Conservation (phyloP, 352 stramenopile genomes). For the Thalassiosira livingstoniorum region DNA sequence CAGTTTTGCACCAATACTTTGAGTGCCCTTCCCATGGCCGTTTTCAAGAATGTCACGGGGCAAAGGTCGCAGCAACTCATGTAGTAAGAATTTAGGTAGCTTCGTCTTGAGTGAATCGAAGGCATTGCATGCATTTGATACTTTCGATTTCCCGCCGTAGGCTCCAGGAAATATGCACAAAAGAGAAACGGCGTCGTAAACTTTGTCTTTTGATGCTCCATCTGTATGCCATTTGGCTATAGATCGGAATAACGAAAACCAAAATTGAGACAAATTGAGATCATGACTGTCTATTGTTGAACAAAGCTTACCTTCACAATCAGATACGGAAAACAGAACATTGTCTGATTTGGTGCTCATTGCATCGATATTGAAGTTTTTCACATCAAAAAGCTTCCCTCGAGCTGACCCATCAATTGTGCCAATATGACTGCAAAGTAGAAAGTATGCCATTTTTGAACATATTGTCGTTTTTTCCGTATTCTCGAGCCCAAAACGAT, state of each 20-base stretch:
- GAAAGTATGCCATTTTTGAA: constrained; percentile 39
- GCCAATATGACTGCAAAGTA: constrained; percentile 30
- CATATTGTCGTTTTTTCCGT: constrained; percentile 3
- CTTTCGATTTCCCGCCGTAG: constrained; percentile 19
- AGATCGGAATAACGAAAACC: not conserved
- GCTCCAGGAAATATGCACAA: constrained; percentile 25
- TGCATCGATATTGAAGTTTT: constrained; percentile 26
- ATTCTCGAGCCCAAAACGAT: constrained; percentile 6
- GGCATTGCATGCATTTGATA: constrained; percentile 37
- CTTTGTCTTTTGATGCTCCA: constrained; percentile 42
- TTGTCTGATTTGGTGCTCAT: constrained; percentile 29
- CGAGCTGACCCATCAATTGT: constrained; percentile 27
- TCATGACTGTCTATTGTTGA: not conserved
- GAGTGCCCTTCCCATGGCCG: constrained; percentile 14
- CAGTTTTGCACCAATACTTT: not conserved
- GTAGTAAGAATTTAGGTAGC: constrained; percentile 36
- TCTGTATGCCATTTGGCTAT: constrained; percentile 40
- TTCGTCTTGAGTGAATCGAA: constrained; percentile 8
- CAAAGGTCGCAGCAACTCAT: constrained; percentile 29
- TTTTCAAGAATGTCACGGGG: constrained; percentile 40
- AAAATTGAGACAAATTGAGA: not conserved
- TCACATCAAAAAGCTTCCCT: constrained; percentile 35
- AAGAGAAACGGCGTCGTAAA: constrained; percentile 28
- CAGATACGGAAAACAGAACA: constrained; percentile 44
- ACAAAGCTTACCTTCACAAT: constrained; percentile 29